Conservation (phyloP, 331 rosid species). For the Malus hybrid region DNA sequence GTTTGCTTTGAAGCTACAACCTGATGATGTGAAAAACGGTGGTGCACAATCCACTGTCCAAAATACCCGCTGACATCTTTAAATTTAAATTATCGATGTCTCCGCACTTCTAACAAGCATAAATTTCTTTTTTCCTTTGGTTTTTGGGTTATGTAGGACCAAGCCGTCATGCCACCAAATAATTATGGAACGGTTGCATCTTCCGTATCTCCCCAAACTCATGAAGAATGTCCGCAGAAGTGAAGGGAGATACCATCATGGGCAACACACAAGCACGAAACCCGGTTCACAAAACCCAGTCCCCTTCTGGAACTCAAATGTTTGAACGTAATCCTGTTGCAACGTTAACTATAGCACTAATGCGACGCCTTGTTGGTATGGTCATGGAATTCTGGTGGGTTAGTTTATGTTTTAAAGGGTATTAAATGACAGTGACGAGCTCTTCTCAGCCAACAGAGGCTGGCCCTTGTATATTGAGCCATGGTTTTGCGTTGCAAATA, state of each 20-base stretch:
- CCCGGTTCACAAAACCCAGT: neutral
- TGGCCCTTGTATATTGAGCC: neutral
- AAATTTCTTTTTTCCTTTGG: neutral
- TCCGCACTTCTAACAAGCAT: neutral
- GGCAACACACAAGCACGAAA: neutral
- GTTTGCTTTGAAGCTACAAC: neutral
- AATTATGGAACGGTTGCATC: neutral
- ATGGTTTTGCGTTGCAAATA: neutral
- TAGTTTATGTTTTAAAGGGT: too few species aligned
- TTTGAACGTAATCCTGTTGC: neutral
- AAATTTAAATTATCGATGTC: neutral
- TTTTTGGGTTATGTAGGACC: slow-evolving; percentile 30
- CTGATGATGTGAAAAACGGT: neutral
- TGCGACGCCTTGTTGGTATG: too few species aligned
- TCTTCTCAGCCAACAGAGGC: neutral
- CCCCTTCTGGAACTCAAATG: too few species aligned
- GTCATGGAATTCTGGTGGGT: too few species aligned
- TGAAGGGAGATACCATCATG: neutral
- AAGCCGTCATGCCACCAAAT: slow-evolving; percentile 1
- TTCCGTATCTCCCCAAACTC: slow-evolving; percentile 2
- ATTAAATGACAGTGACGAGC: neutral
- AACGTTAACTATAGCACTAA: neutral
- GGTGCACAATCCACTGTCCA: too few species aligned
- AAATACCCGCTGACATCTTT: neutral
- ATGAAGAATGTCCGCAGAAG: neutral